Evolutionary conservation across 1,284 basidiomycete genomes (phyloP).

Genomic region (Marasmius fiardii): DNA sequence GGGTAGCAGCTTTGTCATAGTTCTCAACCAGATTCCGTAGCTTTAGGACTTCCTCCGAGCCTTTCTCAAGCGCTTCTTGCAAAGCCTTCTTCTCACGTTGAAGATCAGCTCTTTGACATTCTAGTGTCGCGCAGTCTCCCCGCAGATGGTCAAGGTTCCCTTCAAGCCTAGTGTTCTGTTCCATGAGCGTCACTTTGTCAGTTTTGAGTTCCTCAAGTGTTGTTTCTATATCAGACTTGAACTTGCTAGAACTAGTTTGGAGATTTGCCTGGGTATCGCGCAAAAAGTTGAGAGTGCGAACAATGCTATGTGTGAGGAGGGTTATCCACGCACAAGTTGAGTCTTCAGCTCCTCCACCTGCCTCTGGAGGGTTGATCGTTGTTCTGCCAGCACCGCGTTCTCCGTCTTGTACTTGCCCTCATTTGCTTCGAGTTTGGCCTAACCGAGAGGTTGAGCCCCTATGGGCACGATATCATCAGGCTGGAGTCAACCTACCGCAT

Average conservation of each 20-base stretch:
- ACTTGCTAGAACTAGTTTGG: not conserved
- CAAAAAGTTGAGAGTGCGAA: not conserved
- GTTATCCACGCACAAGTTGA: not conserved
- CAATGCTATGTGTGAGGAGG: not conserved
- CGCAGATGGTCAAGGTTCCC: conserved; percentile 3
- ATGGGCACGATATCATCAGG: not conserved
- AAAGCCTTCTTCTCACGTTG: conserved; percentile 1
- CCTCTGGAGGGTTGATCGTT: not conserved
- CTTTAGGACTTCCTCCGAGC: conserved; percentile 1
- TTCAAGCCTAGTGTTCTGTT: conserved; percentile 6
- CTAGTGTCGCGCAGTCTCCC: not conserved
- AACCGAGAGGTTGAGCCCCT: not conserved
- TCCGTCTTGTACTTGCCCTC: not conserved
- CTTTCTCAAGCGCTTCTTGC: conserved; percentile 1
- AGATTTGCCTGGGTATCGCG: not conserved
- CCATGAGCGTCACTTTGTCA: not conserved
- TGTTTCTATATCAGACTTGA: not conserved
- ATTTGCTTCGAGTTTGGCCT: not conserved
- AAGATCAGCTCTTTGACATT: not conserved
- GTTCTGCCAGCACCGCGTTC: not conserved
- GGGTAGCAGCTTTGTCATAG: not conserved
- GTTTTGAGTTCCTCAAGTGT: not conserved
- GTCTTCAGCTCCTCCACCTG: not conserved
- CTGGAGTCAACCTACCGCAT: not conserved
- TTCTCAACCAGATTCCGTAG: conserved; percentile 5